These are phyloP conservation scores for Phenoliferia sp. DNA, from an alignment of 1,284 basidiomycete genomes.

Conservation along the genomic window DNA sequence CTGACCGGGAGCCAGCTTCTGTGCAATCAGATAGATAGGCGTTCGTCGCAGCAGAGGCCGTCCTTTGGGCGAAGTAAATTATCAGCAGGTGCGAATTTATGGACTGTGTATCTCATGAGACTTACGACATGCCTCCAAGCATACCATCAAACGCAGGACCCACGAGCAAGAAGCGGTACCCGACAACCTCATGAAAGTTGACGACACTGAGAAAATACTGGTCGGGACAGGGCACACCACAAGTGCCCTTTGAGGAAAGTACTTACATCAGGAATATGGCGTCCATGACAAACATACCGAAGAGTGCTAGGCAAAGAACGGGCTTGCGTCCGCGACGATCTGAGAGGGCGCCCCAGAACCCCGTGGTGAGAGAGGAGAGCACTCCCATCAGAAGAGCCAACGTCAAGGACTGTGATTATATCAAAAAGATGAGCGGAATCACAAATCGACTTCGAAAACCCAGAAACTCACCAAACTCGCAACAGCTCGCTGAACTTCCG, in stretches of 20 bases:
- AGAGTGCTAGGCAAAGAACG: conserved; percentile 25
- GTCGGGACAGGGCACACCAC: background rate
- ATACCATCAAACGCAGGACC: conserved; percentile 30
- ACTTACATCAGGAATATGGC: conserved; percentile 27
- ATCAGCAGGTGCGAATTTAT: background rate
- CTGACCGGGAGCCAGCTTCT: conserved; percentile 20
- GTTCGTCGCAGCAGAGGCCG: conserved; percentile 24
- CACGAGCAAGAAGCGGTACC: conserved; percentile 32
- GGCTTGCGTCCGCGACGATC: conserved; percentile 27
- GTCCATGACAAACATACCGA: conserved; percentile 29
- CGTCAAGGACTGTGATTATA: conserved; percentile 6
- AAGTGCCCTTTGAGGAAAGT: background rate
- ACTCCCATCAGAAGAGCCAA: conserved; percentile 27
- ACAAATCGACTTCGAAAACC: background rate
- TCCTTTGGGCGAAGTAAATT: conserved; percentile 4
- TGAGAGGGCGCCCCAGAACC: conserved; percentile 25
- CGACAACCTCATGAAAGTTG: conserved; percentile 24
- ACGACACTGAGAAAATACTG: conserved; percentile 14
- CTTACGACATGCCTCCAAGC: conserved; percentile 21
- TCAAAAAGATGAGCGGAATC: background rate
- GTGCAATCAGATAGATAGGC: conserved; percentile 32
- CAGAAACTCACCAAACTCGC: conserved; percentile 8
- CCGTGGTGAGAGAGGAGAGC: conserved; percentile 24
- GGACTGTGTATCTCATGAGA: background rate
- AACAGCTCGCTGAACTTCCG: conserved; percentile 14